Base-by-base conservation (phyloP, 192 early-diverging fungal species). In the Pilaira anomala region DNA sequence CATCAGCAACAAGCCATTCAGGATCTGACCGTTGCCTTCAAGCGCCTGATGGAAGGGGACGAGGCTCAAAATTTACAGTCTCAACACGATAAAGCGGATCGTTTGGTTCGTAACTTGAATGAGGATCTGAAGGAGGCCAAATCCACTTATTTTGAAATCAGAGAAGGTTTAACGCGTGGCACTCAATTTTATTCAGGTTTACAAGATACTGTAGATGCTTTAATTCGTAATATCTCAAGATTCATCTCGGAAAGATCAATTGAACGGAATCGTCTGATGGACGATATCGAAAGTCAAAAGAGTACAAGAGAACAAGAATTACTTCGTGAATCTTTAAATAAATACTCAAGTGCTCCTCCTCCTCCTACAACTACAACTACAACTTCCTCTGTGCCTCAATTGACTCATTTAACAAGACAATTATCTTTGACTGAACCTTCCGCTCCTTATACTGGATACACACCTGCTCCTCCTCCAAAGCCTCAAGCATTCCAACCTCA, bases 11-110 rank as follows among this genome's bases (percentile, higher is more conserved):
- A 82, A 48, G 68, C 95, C 25, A 77, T 97, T 63, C 82, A 85
- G 65, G 88, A 89, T 40, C 64, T 98, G 7, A 84, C 89, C 0
- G 73, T 79, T 18, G 88, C 91, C 64, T 96, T 90, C 67, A 85
- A 90, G 50, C 76, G 71, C 24, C 70, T 88, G 42, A 87, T 90
- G 80, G 88, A 92, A 65, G 77, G 87, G 14, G 82, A 87, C 8
- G 85, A 88, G 29, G 86, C 83, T 3, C 83, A 80, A 46, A 65
- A 79, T 13, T 80, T 92, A 29, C 87, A 87, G 63, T 77, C 79
- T 55, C 77, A 75, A 44, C 90, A 88, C 85, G 90, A 89, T 19
- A 69, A 67, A 6, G 82, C 83, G 3, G 89, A 92, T 53, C 67
- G 71, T 48, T 79, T 89, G 59, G 82, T 85, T 76, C 79, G 79